Evolutionary conservation across 2,329 filamentous ascomycete genomes (phyloP).

Genomic region (Cadophora malorum): DNA sequence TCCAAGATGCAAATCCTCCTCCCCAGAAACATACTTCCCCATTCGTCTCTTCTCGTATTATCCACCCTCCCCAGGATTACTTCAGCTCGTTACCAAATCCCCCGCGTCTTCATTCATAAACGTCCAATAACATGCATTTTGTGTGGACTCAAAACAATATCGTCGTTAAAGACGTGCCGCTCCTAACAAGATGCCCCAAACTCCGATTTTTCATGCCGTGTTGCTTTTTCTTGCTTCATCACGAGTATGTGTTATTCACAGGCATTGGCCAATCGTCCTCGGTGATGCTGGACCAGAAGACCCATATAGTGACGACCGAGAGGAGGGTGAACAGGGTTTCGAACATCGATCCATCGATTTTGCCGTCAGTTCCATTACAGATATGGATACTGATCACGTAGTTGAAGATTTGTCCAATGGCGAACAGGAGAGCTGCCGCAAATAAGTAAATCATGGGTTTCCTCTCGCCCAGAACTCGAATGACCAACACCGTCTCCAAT

Average conservation of each 20-base stretch:
- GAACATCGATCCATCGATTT: constrained; percentile 92
- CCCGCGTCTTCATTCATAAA: constrained; percentile 27
- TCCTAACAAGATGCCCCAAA: constrained; percentile 39
- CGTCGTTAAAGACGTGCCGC: constrained; percentile 37
- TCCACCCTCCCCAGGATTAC: constrained; percentile 20
- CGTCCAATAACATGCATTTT: constrained; percentile 34
- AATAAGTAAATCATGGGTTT: constrained; percentile 91
- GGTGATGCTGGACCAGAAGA: constrained; percentile 99
- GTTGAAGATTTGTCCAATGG: constrained; percentile 93
- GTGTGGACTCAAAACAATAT: constrained; percentile 41
- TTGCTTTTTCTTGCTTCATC: constrained; percentile 28
- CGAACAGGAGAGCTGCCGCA: constrained; percentile 80
- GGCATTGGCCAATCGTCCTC: constrained; percentile 93
- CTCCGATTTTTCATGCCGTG: constrained; percentile 37
- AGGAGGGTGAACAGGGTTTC: constrained; percentile 91
- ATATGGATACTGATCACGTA: constrained; percentile 92
- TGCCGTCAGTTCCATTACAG: constrained; percentile 80
- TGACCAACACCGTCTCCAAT: constrained; percentile 82
- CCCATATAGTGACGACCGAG: constrained; percentile 83
- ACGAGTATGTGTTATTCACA: constrained; percentile 43
- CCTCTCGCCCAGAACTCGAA: constrained; percentile 84
- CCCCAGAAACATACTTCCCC: constrained; percentile 24
- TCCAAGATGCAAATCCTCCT: constrained; percentile 28
- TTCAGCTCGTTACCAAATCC: constrained; percentile 23
- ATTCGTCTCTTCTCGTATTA: constrained; percentile 21